phyloP scores from a whole-genome alignment of 805 yeast species.

The Metschnikowia hibisci region DNA sequence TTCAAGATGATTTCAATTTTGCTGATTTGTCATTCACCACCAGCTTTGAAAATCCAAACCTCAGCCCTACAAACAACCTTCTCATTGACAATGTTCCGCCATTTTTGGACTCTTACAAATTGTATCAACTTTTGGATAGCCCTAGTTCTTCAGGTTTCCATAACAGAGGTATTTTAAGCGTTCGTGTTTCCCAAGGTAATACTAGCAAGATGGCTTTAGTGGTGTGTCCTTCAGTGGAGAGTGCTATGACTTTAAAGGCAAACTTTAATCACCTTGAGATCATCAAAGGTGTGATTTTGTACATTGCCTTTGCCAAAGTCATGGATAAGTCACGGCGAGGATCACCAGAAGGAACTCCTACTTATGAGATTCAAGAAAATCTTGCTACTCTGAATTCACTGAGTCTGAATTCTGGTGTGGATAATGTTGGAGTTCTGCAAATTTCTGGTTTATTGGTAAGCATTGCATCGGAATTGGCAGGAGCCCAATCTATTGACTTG shows the following conservation, averaged over 20 bases:
- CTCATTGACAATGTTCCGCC: constrained; percentile 80
- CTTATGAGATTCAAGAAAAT: constrained; percentile 1
- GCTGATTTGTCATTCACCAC: constrained; percentile 60
- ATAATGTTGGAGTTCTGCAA: neutral
- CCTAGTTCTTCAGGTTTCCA: constrained; percentile 48
- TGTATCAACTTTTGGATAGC: constrained; percentile 24
- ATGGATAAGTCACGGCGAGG: constrained; percentile 22
- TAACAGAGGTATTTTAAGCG: constrained; percentile 62
- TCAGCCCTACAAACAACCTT: constrained; percentile 75
- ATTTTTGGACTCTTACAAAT: constrained; percentile 50
- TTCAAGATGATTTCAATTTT: constrained; percentile 59
- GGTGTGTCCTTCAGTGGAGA: constrained; percentile 67
- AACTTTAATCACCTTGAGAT: constrained; percentile 79
- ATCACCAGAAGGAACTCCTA: neutral
- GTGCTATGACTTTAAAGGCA: constrained; percentile 76
- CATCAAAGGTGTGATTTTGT: constrained; percentile 69
- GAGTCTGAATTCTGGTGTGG: neutral
- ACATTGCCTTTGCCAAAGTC: constrained; percentile 82
- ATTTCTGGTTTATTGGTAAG: neutral
- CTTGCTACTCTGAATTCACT: neutral
- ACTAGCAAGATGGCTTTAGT: constrained; percentile 43
- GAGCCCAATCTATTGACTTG: constrained; percentile 22
- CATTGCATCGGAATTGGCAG: constrained; percentile 3
- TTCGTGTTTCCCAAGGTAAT: constrained; percentile 29
- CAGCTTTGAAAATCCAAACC: constrained; percentile 61